phyloP scores from a whole-genome alignment of 495 filamentous ascomycete genomes.

The Gamarada debralockiae region DNA sequence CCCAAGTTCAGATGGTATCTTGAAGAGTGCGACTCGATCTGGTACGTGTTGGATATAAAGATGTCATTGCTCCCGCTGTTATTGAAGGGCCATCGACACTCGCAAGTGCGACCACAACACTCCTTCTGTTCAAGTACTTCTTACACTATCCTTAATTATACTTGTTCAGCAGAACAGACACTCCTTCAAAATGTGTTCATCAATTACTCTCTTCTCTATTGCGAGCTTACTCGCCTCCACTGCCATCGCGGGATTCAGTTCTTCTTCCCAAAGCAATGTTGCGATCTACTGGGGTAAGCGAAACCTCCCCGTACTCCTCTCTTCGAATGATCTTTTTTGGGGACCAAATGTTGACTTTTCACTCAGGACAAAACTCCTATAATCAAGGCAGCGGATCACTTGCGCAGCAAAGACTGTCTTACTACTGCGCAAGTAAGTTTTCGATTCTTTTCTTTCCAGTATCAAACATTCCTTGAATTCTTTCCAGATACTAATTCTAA shows the following conservation, averaged over 20 bases:
- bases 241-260: slow-evolving; percentile 41
- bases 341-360: background rate
- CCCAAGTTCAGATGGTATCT: background rate
- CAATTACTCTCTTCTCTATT: background rate
- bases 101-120: background rate
- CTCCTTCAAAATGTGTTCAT: slow-evolving; percentile 5
- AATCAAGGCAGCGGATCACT: slow-evolving; percentile 33
- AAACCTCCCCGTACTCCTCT: background rate
- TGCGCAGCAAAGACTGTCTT: slow-evolving; percentile 43
- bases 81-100: background rate
- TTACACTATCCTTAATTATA: background rate
- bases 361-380: slow-evolving; percentile 47
- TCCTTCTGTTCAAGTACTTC: background rate
- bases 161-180: background rate
- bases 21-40: background rate
- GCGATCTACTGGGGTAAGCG: slow-evolving; percentile 59
- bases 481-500: background rate
- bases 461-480: background rate
- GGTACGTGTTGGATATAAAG: background rate
- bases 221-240: slow-evolving; percentile 7
- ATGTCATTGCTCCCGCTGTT: background rate
- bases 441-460: background rate
- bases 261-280: slow-evolving; percentile 49
- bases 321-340: background rate
- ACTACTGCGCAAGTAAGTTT: slow-evolving; percentile 51